A percentile compares a stretch with the other conserved stretches of the same genome.
phyloP scores from a whole-genome alignment of 2,329 filamentous ascomycete genomes.

The Hymenoscyphus albidus region DNA sequence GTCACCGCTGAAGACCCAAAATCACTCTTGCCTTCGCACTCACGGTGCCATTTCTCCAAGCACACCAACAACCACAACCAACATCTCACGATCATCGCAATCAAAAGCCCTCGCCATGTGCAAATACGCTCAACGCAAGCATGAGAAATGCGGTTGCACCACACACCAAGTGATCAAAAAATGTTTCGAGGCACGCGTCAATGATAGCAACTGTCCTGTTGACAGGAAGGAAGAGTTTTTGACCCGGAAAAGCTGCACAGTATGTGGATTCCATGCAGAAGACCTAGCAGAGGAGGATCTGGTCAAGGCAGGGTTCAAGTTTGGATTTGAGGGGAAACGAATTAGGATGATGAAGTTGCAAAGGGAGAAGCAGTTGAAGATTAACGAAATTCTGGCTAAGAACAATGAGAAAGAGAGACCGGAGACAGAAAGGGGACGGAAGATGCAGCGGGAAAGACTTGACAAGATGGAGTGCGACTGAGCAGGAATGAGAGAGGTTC shows the following conservation, averaged over 20 bases:
- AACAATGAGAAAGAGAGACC: neutral
- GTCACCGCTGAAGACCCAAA: neutral
- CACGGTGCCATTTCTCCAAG: neutral
- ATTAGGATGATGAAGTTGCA: neutral
- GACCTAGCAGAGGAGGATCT: neutral
- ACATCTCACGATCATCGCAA: neutral
- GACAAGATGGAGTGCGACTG: neutral
- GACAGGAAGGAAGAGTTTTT: neutral
- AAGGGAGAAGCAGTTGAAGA: neutral
- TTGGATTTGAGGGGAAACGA: neutral
- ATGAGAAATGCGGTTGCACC: neutral
- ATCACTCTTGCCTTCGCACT: neutral
- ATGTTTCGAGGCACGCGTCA: neutral
- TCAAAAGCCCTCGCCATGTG: neutral
- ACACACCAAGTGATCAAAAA: neutral
- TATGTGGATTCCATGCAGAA: constrained; percentile 1
- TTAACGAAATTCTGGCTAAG: neutral
- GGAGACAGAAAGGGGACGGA: neutral
- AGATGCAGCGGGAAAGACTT: neutral
- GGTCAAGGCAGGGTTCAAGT: neutral
- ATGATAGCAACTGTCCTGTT: neutral
- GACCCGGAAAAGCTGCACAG: neutral
- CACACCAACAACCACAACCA: neutral
- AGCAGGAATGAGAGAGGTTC: neutral
- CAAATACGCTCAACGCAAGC: neutral